phyloP scores from a whole-genome alignment of 352 stramenopile species.

The Pythium pectinolyticum region DNA sequence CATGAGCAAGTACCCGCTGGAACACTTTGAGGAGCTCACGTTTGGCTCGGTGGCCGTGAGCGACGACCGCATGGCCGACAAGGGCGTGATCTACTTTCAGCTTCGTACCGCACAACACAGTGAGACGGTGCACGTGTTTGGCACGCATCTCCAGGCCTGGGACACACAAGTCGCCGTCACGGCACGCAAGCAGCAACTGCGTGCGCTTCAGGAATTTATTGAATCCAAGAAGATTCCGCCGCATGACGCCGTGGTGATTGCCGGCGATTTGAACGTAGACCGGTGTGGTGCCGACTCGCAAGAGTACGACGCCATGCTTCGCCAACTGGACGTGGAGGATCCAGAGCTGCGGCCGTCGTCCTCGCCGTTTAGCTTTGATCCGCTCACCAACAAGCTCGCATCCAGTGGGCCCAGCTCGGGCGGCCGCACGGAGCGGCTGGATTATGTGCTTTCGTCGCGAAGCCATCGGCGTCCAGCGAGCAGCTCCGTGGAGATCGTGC shows the following conservation, averaged over 20 bases:
- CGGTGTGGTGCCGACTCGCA: constrained; percentile 15
- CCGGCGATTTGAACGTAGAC: constrained; percentile 69
- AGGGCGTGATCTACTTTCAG: constrained; percentile 67
- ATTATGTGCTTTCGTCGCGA: constrained; percentile 56
- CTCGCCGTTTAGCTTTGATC: constrained; percentile 62
- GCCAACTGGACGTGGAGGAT: constrained; percentile 38
- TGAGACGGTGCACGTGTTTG: constrained; percentile 57
- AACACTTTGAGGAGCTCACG: constrained; percentile 54
- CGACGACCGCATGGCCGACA: constrained; percentile 67
- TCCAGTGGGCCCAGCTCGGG: constrained; percentile 58
- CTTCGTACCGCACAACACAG: constrained; percentile 28
- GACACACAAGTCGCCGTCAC: constrained; percentile 45
- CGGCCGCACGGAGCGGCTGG: constrained; percentile 53
- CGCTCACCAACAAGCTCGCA: constrained; percentile 55
- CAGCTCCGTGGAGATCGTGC: constrained; percentile 41
- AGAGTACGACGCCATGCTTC: constrained; percentile 59
- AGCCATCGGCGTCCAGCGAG: constrained; percentile 36
- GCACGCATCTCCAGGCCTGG: constrained; percentile 70
- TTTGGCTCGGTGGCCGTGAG: constrained; percentile 54
- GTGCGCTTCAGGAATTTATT: constrained; percentile 47
- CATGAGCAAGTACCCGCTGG: constrained; percentile 66
- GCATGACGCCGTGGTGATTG: constrained; percentile 52
- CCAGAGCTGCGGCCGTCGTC: constrained; percentile 33
- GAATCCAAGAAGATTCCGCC: constrained; percentile 45
- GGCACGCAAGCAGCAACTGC: constrained; percentile 44